A percentile compares a stretch with the other conserved stretches of the same genome.
These are phyloP conservation scores for Hordeum marinum DNA, from an alignment of 176 grass and related monocot genomes.

Conservation along the genomic window DNA sequence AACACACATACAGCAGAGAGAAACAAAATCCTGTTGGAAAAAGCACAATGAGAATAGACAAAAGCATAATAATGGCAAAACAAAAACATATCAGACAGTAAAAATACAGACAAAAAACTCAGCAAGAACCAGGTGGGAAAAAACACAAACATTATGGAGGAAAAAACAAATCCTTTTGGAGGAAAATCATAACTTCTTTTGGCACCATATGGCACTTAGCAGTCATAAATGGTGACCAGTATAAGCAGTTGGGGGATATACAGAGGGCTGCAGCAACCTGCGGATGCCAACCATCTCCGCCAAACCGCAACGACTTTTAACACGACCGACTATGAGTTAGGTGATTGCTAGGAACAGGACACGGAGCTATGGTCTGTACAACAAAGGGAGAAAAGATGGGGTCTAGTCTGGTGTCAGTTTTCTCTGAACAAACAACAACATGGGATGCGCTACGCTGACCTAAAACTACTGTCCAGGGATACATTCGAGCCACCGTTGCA, in stretches of 20 bases:
- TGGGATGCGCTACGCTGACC: constrained; percentile 54
- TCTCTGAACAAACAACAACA: constrained; percentile 63
- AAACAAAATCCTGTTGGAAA: not conserved
- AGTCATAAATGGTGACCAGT: constrained; percentile 33
- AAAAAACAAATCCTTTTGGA: constrained; percentile 12
- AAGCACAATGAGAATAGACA: not conserved
- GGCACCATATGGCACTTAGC: constrained; percentile 32
- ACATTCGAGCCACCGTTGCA: constrained; percentile 34
- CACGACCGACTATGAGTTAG: constrained; percentile 45
- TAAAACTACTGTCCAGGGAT: constrained; percentile 34
- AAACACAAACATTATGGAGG: not conserved
- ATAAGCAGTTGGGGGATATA: constrained; percentile 39
- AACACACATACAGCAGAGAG: not conserved
- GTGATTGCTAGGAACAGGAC: constrained; percentile 39
- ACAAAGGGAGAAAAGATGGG: constrained; percentile 31
- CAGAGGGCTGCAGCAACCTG: constrained; percentile 38
- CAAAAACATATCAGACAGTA: not conserved
- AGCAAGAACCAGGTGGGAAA: not conserved
- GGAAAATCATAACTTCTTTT: constrained; percentile 18
- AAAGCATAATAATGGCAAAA: not conserved
- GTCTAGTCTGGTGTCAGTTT: constrained; percentile 57
- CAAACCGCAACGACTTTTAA: constrained; percentile 34
- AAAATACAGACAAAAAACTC: constrained; percentile 2
- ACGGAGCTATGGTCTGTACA: constrained; percentile 48
- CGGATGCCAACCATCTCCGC: constrained; percentile 31